Evolutionary conservation across 1,284 basidiomycete species (phyloP), one percentile per base, ranked within the genome.

Genomic region (Leccinum colubrinum): DNA sequence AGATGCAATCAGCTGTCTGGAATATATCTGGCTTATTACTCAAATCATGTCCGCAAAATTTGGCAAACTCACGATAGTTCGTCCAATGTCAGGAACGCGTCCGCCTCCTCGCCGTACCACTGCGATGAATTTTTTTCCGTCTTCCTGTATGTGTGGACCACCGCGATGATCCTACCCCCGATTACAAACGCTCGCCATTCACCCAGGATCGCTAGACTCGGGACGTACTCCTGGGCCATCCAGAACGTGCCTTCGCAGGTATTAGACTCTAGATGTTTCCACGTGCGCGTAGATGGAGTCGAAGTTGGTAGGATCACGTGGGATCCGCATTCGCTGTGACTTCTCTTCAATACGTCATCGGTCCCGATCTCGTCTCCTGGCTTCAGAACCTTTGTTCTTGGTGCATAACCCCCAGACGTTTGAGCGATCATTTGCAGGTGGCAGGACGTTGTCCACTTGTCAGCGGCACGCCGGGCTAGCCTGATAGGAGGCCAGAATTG

Each of bases 171-270:
- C 2, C 6, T 17, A 2, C 58, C 37, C 0, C 61, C 46, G 5
- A 59, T 30, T 3, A 62, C 14, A 1, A 62, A 56, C 1, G 20
- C 61, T 22, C 58, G 52, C 53, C 61, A 62, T 27, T 62, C 53
- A 1, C 58, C 58, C 0, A 60, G 3, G 4, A 3, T 1, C 0
- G 3, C 27, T 6, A 62, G 9, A 12, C 61, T 60, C 0, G 7
- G n/a, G 0, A 62, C 25, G 2, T 60, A 43, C 14, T 62, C 53
- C 27, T 62, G 58, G 4, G 43, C 35, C 43, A 59, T 60, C 58
- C 58, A 62, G 27, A 62, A 59, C 6, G 35, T 50, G 1, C 20
- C 22, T 0, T 25, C 3, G 3, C 52, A n/a, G 0, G 2, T 55
- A 0, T 17, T 3, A 2, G 25, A 4, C 5, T 50, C 12, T 0